phyloP scores from a whole-genome alignment of 192 early-diverging fungal species.

The Dimargaris cristalligena region DNA sequence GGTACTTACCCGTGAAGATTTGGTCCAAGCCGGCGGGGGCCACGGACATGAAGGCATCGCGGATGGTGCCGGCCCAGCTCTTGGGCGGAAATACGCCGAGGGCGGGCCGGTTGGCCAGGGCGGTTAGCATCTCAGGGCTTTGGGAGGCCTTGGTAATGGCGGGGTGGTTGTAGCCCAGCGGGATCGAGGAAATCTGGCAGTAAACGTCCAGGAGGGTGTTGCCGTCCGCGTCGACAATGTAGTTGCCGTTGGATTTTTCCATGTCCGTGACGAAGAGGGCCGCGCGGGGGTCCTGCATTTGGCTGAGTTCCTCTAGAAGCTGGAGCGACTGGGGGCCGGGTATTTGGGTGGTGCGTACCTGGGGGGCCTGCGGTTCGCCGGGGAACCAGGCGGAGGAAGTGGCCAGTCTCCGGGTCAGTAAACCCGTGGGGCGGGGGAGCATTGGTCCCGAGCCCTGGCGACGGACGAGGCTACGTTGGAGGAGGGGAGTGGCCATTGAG shows the following conservation, averaged over 20 bases:
- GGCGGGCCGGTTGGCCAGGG: conserved; percentile 47
- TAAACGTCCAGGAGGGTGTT: conserved; percentile 50
- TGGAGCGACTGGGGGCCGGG: conserved; percentile 43
- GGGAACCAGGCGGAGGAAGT: conserved; percentile 15
- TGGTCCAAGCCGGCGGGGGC: conserved; percentile 45
- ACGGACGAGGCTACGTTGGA: no score
- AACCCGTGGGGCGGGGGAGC: no score
- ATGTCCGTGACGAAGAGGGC: conserved; percentile 46
- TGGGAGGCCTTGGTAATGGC: conserved; percentile 32
- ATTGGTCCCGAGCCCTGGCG: no score
- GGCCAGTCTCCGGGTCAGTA: no score
- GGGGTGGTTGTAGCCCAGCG: conserved; percentile 54
- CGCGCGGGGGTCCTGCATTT: conserved; percentile 48
- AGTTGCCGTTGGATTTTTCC: conserved; percentile 48
- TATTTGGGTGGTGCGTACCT: conserved; percentile 27
- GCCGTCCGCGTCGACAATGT: conserved; percentile 55
- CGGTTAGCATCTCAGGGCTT: conserved; percentile 36
- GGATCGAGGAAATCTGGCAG: conserved; percentile 57
- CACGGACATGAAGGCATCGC: conserved; percentile 46
- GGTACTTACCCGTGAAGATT: conserved; percentile 32
- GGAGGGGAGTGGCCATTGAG: no score
- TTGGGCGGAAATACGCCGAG: conserved; percentile 45
- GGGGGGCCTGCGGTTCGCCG: conserved; percentile 38
- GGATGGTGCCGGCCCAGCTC: conserved; percentile 39
- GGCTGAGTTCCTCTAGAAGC: conserved; percentile 27